A percentile compares a stretch with the other conserved stretches of the same genome.
Conservation (phyloP, 1,284 basidiomycete genomes). For the Ustilago vetiveriae region DNA sequence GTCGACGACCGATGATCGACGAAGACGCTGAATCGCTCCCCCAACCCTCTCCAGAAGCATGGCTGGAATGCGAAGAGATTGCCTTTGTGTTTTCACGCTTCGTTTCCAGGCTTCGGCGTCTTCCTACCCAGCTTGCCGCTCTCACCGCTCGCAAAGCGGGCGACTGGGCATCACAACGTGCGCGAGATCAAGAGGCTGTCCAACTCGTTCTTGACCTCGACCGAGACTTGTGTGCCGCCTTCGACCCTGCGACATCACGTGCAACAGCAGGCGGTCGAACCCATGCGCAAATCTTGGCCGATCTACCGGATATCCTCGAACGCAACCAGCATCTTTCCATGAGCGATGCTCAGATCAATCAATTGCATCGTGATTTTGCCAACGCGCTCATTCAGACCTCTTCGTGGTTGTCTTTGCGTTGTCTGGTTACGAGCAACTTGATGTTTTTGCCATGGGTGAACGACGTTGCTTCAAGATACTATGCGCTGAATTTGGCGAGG, state of each 20-base stretch:
- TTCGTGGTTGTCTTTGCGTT: conserved; percentile 20
- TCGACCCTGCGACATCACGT: conserved; percentile 9
- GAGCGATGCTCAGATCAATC: conserved; percentile 8
- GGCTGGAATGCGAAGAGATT: conserved; percentile 8
- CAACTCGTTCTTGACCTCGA: conserved; percentile 20
- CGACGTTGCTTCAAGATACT: conserved; percentile 10
- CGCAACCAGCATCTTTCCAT: conserved; percentile 5
- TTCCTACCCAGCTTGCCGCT: conserved; percentile 11
- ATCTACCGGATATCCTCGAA: conserved; percentile 16
- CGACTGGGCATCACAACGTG: conserved; percentile 22
- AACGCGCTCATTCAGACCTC: conserved; percentile 24
- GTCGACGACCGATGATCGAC: conserved; percentile 32
- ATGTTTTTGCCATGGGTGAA: conserved; percentile 33
- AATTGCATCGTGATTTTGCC: conserved; percentile 24
- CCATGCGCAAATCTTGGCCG: conserved; percentile 10
- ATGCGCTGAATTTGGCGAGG: conserved; percentile 31
- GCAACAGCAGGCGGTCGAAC: neutral
- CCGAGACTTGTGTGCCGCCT: conserved; percentile 14
- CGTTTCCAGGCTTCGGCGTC: conserved; percentile 8
- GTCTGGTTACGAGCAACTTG: conserved; percentile 20
- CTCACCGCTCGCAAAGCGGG: conserved; percentile 16
- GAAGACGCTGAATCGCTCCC: conserved; percentile 23
- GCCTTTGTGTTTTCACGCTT: conserved; percentile 5
- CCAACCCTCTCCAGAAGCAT: neutral
- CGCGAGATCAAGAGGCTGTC: conserved; percentile 27